Evolutionary conservation across 495 filamentous ascomycete genomes (phyloP).

Genomic region (Xylaria acuta): DNA sequence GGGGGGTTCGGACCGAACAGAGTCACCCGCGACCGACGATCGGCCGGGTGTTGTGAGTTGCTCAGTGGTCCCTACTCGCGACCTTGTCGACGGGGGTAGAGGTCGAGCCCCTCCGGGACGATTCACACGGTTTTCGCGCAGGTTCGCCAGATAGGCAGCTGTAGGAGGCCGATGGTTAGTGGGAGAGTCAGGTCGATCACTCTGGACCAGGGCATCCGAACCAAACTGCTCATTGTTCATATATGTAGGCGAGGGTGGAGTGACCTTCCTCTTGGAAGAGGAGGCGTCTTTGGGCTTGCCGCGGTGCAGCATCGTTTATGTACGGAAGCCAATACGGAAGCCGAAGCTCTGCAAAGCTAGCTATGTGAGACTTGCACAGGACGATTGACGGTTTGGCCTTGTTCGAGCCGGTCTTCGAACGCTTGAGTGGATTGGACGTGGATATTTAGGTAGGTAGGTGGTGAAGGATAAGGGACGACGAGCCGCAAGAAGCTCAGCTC

Average conservation of each 20-base stretch:
- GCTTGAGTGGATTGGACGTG: background rate
- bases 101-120: constrained; percentile 83
- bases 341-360: background rate
- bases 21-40: constrained; percentile 39
- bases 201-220: constrained; percentile 53
- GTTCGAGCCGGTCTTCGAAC: background rate
- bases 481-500: background rate
- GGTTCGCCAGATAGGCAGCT: constrained; percentile 80
- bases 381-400: background rate
- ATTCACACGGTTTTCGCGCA: constrained; percentile 77
- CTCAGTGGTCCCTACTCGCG: constrained; percentile 40
- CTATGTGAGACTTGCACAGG: background rate
- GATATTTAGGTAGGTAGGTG: background rate
- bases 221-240: constrained; percentile 90
- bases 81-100: constrained; percentile 60
- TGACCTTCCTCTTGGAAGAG: constrained; percentile 60
- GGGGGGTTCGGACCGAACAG: constrained; percentile 51
- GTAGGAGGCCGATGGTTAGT: constrained; percentile 40
- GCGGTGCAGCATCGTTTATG: constrained; percentile 30
- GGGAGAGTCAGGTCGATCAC: constrained; percentile 36
- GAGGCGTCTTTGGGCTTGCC: constrained; percentile 38
- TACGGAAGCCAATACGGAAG: background rate
- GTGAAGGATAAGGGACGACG: constrained; percentile 1
- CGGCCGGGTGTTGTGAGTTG: constrained; percentile 33
- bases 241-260: constrained; percentile 76